Conservation (phyloP, 1,284 basidiomycete species). For the Sporisorium iseilematis-ciliati region DNA sequence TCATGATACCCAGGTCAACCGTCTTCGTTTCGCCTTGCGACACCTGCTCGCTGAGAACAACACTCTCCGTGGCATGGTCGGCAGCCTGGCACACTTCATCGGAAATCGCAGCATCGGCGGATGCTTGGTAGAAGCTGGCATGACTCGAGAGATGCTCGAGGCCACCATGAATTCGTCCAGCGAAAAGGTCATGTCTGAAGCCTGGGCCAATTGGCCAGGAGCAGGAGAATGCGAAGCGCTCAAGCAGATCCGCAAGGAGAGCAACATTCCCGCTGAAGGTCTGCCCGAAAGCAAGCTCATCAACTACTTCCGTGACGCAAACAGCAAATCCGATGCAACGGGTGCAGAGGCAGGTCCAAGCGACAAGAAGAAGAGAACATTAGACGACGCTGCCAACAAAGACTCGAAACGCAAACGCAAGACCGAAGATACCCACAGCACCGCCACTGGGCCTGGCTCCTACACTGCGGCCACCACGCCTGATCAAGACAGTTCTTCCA, state of each 20-base stretch:
- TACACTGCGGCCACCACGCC: slow-evolving; percentile 14
- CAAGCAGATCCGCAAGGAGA: slow-evolving; percentile 56
- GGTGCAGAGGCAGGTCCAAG: background rate
- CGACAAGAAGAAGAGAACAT: slow-evolving; percentile 37
- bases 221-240: slow-evolving; percentile 58
- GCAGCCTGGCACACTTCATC: slow-evolving; percentile 56
- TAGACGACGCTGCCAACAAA: slow-evolving; percentile 20
- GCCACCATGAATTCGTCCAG: slow-evolving; percentile 43
- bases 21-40: slow-evolving; percentile 55
- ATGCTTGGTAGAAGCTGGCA: slow-evolving; percentile 47
- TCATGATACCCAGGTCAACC: slow-evolving; percentile 64
- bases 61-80: slow-evolving; percentile 53
- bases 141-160: slow-evolving; percentile 51
- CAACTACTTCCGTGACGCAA: slow-evolving; percentile 26
- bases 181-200: slow-evolving; percentile 62
- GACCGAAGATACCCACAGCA: slow-evolving; percentile 8
- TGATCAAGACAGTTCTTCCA: slow-evolving; percentile 20
- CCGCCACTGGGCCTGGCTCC: background rate
- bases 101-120: slow-evolving; percentile 56
- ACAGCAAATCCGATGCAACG: background rate
- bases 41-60: slow-evolving; percentile 63
- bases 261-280: slow-evolving; percentile 61
- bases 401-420: slow-evolving; percentile 38
- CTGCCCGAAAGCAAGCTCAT: slow-evolving; percentile 56
- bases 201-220: slow-evolving; percentile 63